Base-by-base conservation (phyloP, 2,329 filamentous ascomycete species). In the Phyllosticta citriasiana region DNA sequence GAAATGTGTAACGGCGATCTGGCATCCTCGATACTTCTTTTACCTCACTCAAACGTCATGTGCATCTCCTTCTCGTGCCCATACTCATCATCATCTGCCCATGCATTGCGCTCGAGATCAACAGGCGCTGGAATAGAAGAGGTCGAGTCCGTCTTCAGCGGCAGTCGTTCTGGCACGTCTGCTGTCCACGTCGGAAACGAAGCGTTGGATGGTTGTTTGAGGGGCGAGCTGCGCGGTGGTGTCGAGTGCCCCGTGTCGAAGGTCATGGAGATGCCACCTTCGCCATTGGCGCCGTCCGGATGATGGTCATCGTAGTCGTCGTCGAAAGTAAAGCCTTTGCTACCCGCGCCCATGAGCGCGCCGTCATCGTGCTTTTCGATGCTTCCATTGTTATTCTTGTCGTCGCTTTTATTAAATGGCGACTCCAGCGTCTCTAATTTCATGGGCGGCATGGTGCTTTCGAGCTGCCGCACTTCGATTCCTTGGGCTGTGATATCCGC, bases 401-500 rank as follows among this genome's bases (percentile, higher is more conserved):
- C 2, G 57, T 70, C 73, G 57, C 71, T 74, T 56, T 74, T 70
- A 35, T 74, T 71, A 12, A 74, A 67, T 25, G 65, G 67, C 2
- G 71, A 66, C 61, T 7, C 67, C 55, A 25, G 53, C 25, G 4
- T 67, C 55, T 76, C 83, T 62, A 97, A 82, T 72, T 91, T 94
- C 82, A 97, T 95, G 0, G 92, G 90, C 54, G 93, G 92, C 25
- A 97, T 78, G 1, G 92, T 97, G 57, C 88, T 91, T 73, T 94
- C 83, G 63, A 97, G 83, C 75, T 97, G 89, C 70, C 85, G 87
- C 65, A 95, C 85, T 72, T 86, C 81, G 25, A 83, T 82, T 53
- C 81, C 80, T 64, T 93, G 88, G 56, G 83, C 84, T 27, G 89
- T 89, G 35, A 99, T 78, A 68, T 95, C 89, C 9, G 90, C 87